Base-by-base conservation (phyloP, 768 basidiomycete species). In the Kwoniella pini region DNA sequence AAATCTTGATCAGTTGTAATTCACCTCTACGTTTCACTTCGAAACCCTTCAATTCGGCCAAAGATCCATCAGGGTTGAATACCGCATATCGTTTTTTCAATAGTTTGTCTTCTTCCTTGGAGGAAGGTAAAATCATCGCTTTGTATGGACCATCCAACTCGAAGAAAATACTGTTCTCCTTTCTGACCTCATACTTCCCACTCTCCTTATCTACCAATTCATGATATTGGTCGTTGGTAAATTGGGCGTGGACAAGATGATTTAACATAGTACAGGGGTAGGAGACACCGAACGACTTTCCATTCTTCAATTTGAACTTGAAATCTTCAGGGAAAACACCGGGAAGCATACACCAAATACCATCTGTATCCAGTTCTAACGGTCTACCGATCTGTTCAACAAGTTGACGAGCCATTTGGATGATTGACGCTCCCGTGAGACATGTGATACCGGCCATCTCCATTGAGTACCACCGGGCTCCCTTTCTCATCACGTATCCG, bases 381-480 rank as follows among this genome's bases (percentile, higher is more conserved):
- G 96, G 96, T 7, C 96, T 87, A 2, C 96, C 96, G 55, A 99
- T 93, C 80, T 96, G 91, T 70, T 99, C 96, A 21, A 99, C 96
- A 28, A 98, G 84, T 59, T 93, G 88, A 36, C 96, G 86, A 13
- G 96, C 95, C 91, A 99, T 94, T 77, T 99, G 95, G 68, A 99
- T 98, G 81, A 99, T 98, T 5, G 86, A 90, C 19, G 96, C 93
- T 39, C 96, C 96, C 0, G 96, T 98, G 53, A 98, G 82, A 80
- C 96, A 99, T 11, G 96, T 98, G 64, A 99, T 97, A 6, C 96
- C 96, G 0, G 96, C 96, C 96, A 99, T 99, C 81, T 99, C 96
- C 96, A 99, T 97, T 27, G 95, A 98, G 78, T 97, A 94, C 96
- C 96, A 99, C 28, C 96, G 83, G 17, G 96, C 96, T 53, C 96